Percentiles rank a stretch among this genome's conserved stretches.
These are phyloP conservation scores for Scutellaria galericulata DNA, from an alignment of 257 asterid genomes.

Conservation along the genomic window DNA sequence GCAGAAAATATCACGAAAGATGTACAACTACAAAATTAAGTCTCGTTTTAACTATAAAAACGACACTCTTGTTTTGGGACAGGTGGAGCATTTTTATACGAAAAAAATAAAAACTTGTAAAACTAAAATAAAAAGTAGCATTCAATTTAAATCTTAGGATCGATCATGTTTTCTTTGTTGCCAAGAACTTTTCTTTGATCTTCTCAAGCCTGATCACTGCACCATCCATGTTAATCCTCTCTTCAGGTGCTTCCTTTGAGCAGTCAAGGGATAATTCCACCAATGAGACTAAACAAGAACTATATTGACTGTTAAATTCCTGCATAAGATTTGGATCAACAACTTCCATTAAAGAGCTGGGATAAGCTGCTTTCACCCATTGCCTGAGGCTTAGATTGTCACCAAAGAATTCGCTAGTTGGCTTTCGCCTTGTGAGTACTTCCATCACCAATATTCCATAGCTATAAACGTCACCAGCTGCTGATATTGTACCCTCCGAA, in stretches of 20 bases:
- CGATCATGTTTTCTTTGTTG: conserved; percentile 14
- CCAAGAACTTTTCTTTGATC: conserved; percentile 31
- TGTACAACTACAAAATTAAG: too few species aligned
- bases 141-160: neutral
- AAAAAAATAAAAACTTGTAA: too few species aligned
- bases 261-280: conserved; percentile 39
- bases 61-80: too few species aligned
- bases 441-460: conserved; percentile 42
- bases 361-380: conserved; percentile 38
- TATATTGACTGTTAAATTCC: neutral
- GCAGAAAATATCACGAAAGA: neutral
- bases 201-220: conserved; percentile 32
- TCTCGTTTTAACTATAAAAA: too few species aligned
- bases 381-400: conserved; percentile 31
- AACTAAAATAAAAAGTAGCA: too few species aligned
- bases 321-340: conserved; percentile 31
- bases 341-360: conserved; percentile 32
- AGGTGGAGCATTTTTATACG: too few species aligned
- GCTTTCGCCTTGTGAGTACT: conserved; percentile 34
- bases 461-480: conserved; percentile 38
- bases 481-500: conserved; percentile 30
- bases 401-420: conserved; percentile 29
- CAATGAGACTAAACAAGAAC: conserved; percentile 25
- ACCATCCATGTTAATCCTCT: conserved; percentile 40
- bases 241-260: conserved; percentile 32